Evolutionary conservation across 768 basidiomycete genomes (phyloP).

Genomic region (Phaeotremella skinneri): DNA sequence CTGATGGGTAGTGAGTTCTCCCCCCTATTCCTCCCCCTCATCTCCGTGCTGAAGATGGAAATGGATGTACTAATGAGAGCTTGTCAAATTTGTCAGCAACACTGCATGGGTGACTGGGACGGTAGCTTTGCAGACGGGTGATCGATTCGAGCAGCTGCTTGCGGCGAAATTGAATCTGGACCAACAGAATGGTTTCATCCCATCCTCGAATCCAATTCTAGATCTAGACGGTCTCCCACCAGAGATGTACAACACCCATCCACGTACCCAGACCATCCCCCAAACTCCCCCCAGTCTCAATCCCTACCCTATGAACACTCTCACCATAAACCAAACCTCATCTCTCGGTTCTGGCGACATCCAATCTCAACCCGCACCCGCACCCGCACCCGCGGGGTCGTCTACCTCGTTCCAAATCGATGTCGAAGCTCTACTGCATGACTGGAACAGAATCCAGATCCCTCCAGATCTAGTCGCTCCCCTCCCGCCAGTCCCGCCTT

Average conservation of each 20-base stretch:
- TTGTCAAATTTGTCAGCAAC: conserved; percentile 3
- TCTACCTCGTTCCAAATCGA: neutral
- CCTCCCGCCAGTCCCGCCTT: conserved; percentile 2
- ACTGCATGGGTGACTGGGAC: conserved; percentile 4
- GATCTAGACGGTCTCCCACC: neutral
- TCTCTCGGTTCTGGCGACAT: too few species aligned
- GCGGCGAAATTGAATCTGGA: conserved; percentile 32
- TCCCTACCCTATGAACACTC: neutral
- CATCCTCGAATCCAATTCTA: neutral
- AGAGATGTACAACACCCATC: neutral
- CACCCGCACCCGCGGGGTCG: neutral
- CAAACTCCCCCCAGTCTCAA: neutral
- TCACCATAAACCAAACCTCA: too few species aligned
- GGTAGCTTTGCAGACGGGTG: conserved; percentile 28
- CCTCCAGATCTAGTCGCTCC: conserved; percentile 34
- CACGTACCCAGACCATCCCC: neutral
- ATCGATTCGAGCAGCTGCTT: conserved; percentile 38
- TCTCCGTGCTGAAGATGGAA: neutral
- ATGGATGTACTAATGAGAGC: neutral
- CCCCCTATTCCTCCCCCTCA: neutral
- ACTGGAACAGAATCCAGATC: conserved; percentile 20
- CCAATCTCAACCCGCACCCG: neutral
- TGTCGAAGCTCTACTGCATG: conserved; percentile 21
- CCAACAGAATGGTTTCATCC: neutral
- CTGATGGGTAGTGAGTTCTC: conserved; percentile 4